Evolutionary conservation across 2,329 filamentous ascomycete genomes (phyloP).

Genomic region (Aaosphaeria arxii): DNA sequence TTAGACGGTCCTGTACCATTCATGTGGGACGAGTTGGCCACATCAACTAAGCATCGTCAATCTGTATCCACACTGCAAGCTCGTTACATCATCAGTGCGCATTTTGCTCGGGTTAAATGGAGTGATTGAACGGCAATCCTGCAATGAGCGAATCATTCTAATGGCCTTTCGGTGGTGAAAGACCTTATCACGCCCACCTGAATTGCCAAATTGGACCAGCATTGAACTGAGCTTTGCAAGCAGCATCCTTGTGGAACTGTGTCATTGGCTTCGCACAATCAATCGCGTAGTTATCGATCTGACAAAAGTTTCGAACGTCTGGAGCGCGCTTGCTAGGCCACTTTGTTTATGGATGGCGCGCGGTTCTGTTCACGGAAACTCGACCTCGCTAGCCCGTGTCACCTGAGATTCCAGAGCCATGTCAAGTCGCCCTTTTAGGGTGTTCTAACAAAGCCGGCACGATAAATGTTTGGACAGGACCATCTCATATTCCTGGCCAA

Average conservation of each 20-base stretch:
- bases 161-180: too few species aligned
- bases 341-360: slow-evolving; percentile 11
- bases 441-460: slow-evolving; percentile 5
- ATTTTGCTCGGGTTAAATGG: too few species aligned
- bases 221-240: too few species aligned
- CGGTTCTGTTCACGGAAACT: slow-evolving; percentile 17
- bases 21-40: slow-evolving; percentile 8
- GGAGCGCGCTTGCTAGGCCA: slow-evolving; percentile 7
- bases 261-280: too few species aligned
- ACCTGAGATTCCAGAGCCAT: slow-evolving; percentile 5
- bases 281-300: too few species aligned
- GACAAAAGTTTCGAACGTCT: too few species aligned
- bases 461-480: not conserved
- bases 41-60: slow-evolving; percentile 8
- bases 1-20: slow-evolving; percentile 12
- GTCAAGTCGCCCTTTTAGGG: slow-evolving; percentile 6
- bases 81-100: slow-evolving; percentile 6
- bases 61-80: slow-evolving; percentile 10
- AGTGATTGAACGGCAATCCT: too few species aligned
- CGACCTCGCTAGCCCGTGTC: slow-evolving; percentile 6
- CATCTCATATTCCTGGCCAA: not conserved
- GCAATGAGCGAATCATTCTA: too few species aligned
- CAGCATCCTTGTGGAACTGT: too few species aligned
- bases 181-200: too few species aligned
- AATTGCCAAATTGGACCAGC: too few species aligned